Evolutionary conservation across 2,329 filamentous ascomycete genomes (phyloP).

Genomic region (Ophiostoma australiae): DNA sequence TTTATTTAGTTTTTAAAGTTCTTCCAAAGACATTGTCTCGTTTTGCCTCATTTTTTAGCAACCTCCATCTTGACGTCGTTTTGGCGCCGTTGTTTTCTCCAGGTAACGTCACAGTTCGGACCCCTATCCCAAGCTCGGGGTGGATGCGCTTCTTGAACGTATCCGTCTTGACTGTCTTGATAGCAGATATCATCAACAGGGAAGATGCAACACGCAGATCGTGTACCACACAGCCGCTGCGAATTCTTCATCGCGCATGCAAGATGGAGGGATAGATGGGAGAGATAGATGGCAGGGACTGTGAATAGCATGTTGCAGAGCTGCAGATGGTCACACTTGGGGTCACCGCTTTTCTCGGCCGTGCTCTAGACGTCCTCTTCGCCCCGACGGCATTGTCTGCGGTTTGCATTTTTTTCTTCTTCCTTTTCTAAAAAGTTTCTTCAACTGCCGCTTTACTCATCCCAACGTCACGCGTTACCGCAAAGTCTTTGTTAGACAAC

Average conservation of each 20-base stretch:
- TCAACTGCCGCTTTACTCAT: neutral
- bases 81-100: too few species aligned
- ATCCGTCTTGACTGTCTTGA: neutral
- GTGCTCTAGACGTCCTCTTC: neutral
- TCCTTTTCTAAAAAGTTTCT: too few species aligned
- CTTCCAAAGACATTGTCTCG: too few species aligned
- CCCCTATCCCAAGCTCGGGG: too few species aligned
- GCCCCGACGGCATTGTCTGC: neutral
- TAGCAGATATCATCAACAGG: neutral
- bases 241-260: neutral
- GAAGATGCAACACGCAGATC: neutral
- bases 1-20: too few species aligned
- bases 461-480: neutral
- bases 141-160: neutral
- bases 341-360: neutral
- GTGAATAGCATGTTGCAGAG: neutral
- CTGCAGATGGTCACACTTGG: neutral
- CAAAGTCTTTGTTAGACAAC: too few species aligned
- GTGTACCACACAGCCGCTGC: neutral
- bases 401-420: neutral
- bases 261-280: neutral
- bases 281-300: neutral
- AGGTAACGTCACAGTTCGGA: too few species aligned
- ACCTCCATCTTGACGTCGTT: too few species aligned
- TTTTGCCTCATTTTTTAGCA: too few species aligned